Evolutionary conservation across 345 rosid genomes (phyloP).

Genomic region (Garcia nutans): DNA sequence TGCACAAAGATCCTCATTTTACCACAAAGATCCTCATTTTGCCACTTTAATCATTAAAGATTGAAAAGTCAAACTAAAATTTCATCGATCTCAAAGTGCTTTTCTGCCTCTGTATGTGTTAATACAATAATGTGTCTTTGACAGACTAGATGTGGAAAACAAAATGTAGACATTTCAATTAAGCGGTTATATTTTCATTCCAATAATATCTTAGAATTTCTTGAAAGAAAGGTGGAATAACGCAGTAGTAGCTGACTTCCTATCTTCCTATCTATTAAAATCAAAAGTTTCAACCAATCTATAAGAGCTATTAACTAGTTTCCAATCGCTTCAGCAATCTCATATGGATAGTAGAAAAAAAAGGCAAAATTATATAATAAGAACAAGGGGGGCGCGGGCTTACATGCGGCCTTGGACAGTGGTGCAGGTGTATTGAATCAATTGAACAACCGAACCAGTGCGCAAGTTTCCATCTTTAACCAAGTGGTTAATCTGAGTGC

Average conservation of each 20-base stretch:
- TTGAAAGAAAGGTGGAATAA: no score
- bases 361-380: neutral
- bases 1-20: neutral
- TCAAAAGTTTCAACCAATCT: no score
- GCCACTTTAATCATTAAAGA: neutral
- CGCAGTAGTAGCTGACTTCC: no score
- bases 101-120: no score
- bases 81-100: neutral
- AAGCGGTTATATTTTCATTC: no score
- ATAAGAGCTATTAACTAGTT: no score
- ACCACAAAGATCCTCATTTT: neutral
- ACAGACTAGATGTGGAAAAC: neutral
- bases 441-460: constrained; percentile 57
- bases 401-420: constrained; percentile 67
- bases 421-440: constrained; percentile 57
- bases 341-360: neutral
- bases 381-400: neutral
- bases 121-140: neutral
- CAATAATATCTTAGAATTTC: no score
- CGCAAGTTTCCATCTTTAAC: constrained; percentile 51
- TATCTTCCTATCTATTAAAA: no score
- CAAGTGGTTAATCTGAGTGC: constrained; percentile 48
- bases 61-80: neutral
- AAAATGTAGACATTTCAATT: no score
- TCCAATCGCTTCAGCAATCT: no score